phyloP scores from a whole-genome alignment of 2,329 filamentous ascomycete species.

The Alternaria burnsii region DNA sequence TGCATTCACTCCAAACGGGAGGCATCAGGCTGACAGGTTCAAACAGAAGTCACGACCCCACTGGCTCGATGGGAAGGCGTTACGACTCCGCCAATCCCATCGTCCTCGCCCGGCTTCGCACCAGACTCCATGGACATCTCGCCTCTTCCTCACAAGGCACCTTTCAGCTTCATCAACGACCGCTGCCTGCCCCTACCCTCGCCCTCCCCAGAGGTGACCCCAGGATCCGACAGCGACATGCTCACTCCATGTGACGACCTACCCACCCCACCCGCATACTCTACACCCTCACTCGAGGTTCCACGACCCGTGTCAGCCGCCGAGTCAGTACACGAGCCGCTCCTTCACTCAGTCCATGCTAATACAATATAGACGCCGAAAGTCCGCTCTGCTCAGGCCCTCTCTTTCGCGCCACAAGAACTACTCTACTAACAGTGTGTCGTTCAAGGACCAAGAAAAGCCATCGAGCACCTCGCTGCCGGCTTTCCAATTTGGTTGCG shows the following conservation, averaged over 20 bases:
- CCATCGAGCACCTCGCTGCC: constrained; percentile 64
- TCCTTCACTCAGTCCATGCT: constrained; percentile 18
- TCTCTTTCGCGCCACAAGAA: constrained; percentile 79
- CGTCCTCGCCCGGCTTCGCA: constrained; percentile 78
- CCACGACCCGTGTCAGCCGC: constrained; percentile 47
- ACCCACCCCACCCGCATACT: constrained; percentile 35
- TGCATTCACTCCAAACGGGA: constrained; percentile 19
- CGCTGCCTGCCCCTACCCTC: constrained; percentile 74
- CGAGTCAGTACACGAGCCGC: constrained; percentile 41
- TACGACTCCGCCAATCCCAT: constrained; percentile 83
- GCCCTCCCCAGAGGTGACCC: constrained; percentile 69
- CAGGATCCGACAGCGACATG: constrained; percentile 57
- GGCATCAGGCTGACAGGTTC: constrained; percentile 38
- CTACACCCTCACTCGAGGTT: constrained; percentile 41
- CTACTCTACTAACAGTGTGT: constrained; percentile 72
- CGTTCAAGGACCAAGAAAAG: constrained; percentile 67
- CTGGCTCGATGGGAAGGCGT: constrained; percentile 67
- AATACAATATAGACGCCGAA: constrained; percentile 41
- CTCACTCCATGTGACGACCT: constrained; percentile 48
- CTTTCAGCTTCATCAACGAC: constrained; percentile 67
- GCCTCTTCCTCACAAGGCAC: constrained; percentile 82
- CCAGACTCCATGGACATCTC: constrained; percentile 92
- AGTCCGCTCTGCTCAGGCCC: constrained; percentile 70
- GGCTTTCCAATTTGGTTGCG: constrained; percentile 74
- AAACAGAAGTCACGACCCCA: constrained; percentile 56